These are phyloP conservation scores for Paraleonurus japonicus DNA, from an alignment of 257 asterid species.

Conservation along the genomic window DNA sequence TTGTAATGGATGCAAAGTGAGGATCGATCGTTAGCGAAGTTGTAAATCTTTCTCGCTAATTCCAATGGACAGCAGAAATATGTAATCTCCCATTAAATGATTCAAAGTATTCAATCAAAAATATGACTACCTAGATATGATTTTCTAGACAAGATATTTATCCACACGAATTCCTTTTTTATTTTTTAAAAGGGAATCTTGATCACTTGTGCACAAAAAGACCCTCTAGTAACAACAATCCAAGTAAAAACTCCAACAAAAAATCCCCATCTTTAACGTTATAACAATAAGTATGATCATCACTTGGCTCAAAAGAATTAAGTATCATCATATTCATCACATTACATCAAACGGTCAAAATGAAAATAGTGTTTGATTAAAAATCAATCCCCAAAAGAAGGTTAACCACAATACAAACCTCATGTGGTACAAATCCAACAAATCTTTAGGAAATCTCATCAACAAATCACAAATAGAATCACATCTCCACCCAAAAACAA, in stretches of 20 bases:
- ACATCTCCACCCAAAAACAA: background rate
- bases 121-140: no score
- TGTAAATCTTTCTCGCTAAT: no score
- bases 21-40: no score
- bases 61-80: no score
- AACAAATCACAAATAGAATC: no score
- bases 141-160: constrained; percentile 19
- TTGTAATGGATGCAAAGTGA: no score
- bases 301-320: background rate
- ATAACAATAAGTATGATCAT: background rate
- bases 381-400: no score
- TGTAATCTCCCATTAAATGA: no score
- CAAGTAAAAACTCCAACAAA: constrained; percentile 16
- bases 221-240: constrained; percentile 7
- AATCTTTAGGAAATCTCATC: constrained; percentile 1
- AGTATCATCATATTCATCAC: background rate
- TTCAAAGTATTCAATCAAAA: no score
- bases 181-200: background rate
- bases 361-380: no score
- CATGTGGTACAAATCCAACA: background rate
- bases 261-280: background rate
- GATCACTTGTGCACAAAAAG: no score
- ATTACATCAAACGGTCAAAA: background rate
- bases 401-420: background rate
- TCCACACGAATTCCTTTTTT: background rate